phyloP scores from a whole-genome alignment of 805 yeast genomes.

The Metschnikowia kunwiensis region DNA sequence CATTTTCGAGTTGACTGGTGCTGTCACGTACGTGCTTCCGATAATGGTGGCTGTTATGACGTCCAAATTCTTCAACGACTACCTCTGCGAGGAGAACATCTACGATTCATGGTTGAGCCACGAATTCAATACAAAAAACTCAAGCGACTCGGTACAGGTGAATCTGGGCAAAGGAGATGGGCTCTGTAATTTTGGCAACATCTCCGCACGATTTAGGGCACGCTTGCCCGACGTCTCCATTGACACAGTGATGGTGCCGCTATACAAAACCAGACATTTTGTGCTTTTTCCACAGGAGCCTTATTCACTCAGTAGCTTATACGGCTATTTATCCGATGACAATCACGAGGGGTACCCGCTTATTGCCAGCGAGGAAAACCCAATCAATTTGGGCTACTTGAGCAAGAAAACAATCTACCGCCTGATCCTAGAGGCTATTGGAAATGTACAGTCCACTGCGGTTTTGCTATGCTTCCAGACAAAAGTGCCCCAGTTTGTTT shows the following conservation, averaged over 20 bases:
- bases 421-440: conserved; percentile 14
- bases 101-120: conserved; percentile 50
- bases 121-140: conserved; percentile 25
- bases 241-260: conserved; percentile 30
- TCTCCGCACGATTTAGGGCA: conserved; percentile 27
- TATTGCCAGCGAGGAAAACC: conserved; percentile 24
- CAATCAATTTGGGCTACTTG: conserved; percentile 34
- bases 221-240: conserved; percentile 33
- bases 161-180: conserved; percentile 42
- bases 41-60: conserved; percentile 81
- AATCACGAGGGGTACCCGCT: conserved; percentile 44
- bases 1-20: conserved; percentile 82
- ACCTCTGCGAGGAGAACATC: conserved; percentile 54
- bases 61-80: conserved; percentile 69
- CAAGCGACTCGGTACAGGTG: conserved; percentile 7
- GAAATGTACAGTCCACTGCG: conserved; percentile 14
- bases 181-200: conserved; percentile 29
- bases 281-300: conserved; percentile 26
- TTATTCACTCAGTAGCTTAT: conserved; percentile 22
- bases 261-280: conserved; percentile 27
- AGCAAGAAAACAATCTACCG: conserved; percentile 26
- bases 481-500: conserved; percentile 8
- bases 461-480: conserved; percentile 13
- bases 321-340: conserved; percentile 27
- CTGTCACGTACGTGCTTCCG: conserved; percentile 77